These are phyloP conservation scores for Fusarium devonianum DNA, from an alignment of 2,329 filamentous ascomycete species.

Conservation along the genomic window DNA sequence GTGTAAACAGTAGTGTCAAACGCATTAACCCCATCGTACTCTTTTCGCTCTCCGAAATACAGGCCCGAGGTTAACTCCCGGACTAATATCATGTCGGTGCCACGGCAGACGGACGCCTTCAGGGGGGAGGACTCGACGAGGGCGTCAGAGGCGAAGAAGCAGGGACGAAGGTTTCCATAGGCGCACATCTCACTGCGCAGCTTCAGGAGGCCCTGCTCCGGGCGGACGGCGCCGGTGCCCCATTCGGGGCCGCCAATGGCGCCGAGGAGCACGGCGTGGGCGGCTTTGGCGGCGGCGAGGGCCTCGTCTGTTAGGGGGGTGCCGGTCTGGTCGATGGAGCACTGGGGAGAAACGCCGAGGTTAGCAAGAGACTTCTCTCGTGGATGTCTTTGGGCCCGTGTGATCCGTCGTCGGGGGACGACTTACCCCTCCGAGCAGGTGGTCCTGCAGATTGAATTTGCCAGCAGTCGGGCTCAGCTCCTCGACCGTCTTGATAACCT, in stretches of 20 bases:
- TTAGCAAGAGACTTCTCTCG: conserved; percentile 2
- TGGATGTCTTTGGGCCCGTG: too few species aligned
- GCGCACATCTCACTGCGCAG: conserved; percentile 94
- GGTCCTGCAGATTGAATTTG: conserved; percentile 89
- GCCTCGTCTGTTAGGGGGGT: conserved; percentile 82
- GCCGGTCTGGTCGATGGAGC: conserved; percentile 85
- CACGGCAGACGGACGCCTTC: conserved; percentile 83
- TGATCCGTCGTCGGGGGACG: too few species aligned
- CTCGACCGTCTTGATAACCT: conserved; percentile 84
- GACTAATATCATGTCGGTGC: conserved; percentile 91
- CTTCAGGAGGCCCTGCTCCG: conserved; percentile 88
- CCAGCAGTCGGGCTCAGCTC: conserved; percentile 70
- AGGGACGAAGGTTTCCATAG: conserved; percentile 94
- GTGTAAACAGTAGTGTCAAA: conserved; percentile 87
- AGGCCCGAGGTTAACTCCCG: conserved; percentile 92
- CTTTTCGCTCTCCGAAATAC: conserved; percentile 91
- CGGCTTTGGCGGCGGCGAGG: conserved; percentile 80
- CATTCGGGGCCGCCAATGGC: conserved; percentile 97
- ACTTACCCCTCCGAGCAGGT: conserved; percentile 88
- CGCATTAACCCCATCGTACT: conserved; percentile 76
- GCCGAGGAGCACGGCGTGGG: conserved; percentile 89
- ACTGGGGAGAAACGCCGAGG: conserved; percentile 56
- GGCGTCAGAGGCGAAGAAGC: conserved; percentile 90
- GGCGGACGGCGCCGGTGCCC: conserved; percentile 86
- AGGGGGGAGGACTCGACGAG: conserved; percentile 87